Percentiles rank a stretch among this genome's conserved stretches.
Evolutionary conservation across 768 basidiomycete species (phyloP).

Genomic region (Lanmaoa pseudosensibilis): DNA sequence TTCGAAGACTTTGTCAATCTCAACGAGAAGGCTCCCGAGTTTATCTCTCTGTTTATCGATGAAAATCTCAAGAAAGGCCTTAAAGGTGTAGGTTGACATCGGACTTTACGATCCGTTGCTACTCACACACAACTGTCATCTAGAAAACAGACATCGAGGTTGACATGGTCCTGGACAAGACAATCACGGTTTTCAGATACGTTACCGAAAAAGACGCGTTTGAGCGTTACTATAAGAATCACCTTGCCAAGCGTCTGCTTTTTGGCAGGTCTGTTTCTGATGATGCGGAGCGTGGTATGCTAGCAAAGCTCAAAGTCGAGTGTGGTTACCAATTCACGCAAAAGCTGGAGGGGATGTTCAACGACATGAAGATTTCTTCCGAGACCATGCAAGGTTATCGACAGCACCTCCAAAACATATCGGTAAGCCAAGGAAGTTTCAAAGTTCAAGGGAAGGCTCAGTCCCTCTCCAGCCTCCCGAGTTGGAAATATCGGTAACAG

Average conservation of each 20-base stretch:
- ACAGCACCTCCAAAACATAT: conserved; percentile 53
- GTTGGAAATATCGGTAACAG: conserved; percentile 81
- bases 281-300: conserved; percentile 96
- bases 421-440: conserved; percentile 44
- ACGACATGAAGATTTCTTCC: conserved; percentile 86
- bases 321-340: conserved; percentile 97
- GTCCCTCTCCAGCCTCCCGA: conserved; percentile 56
- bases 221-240: conserved; percentile 95
- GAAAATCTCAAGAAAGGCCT: conserved; percentile 93
- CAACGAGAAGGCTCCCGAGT: conserved; percentile 88
- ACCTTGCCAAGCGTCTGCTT: conserved; percentile 91
- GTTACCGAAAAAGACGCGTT: conserved; percentile 96
- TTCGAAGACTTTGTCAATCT: conserved; percentile 90
- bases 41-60: conserved; percentile 94
- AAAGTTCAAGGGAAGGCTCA: conserved; percentile 3
- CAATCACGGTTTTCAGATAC: conserved; percentile 93
- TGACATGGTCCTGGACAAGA: conserved; percentile 88
- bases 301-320: conserved; percentile 95
- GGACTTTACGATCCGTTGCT: background rate
- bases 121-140: background rate
- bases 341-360: conserved; percentile 98
- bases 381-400: conserved; percentile 82
- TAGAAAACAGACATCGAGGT: conserved; percentile 96
- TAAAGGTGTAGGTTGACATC: conserved; percentile 69
- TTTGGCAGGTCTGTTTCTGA: conserved; percentile 88